Evolutionary conservation across 495 filamentous ascomycete genomes (phyloP).

Genomic region (Tetracladium setigerum): DNA sequence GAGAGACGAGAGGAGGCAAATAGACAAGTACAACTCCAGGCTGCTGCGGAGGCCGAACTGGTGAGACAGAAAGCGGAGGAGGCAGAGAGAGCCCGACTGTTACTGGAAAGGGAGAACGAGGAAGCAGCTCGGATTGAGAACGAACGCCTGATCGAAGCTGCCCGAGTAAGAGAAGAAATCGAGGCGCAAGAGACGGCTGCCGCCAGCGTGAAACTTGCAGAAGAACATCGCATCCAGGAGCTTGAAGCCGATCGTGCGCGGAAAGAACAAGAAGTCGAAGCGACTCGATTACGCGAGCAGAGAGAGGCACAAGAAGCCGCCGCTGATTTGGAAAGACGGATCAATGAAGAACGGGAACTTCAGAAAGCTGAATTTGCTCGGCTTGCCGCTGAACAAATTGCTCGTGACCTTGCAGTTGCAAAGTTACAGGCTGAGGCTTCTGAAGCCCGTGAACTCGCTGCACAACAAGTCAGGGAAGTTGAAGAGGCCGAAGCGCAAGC

Average conservation of each 20-base stretch:
- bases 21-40: too few species aligned
- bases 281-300: too few species aligned
- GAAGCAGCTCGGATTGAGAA: constrained; percentile 14
- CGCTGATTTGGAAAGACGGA: too few species aligned
- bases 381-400: too few species aligned
- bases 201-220: background rate
- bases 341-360: too few species aligned
- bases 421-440: too few species aligned
- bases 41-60: background rate
- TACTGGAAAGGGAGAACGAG: background rate
- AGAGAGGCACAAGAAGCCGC: too few species aligned
- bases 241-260: background rate
- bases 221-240: background rate
- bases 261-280: constrained; percentile 1
- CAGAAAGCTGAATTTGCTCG: too few species aligned
- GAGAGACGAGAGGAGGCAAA: background rate
- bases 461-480: too few species aligned
- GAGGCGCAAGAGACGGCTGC: background rate
- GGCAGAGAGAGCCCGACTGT: background rate
- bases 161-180: background rate
- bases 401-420: too few species aligned
- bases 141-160: constrained; percentile 12
- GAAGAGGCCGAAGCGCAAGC: too few species aligned
- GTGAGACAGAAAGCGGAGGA: background rate
- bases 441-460: too few species aligned